Percentiles rank a stretch among this genome's conserved stretches.
Evolutionary conservation across 345 rosid species (phyloP).

Genomic region (Toxicodendron radicans): DNA sequence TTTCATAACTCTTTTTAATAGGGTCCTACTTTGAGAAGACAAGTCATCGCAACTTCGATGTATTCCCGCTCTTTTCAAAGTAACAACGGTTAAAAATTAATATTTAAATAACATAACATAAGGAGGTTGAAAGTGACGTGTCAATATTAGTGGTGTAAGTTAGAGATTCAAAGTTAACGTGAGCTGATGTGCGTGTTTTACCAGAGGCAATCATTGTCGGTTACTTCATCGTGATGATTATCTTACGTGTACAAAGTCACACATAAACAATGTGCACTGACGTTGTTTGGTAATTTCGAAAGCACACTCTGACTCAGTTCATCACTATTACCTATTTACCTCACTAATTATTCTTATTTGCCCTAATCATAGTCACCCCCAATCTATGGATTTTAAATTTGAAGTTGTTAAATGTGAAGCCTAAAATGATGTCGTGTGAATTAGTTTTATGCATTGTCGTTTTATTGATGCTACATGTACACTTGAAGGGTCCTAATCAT

Average conservation of each 20-base stretch:
- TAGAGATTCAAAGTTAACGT: conserved; percentile 15
- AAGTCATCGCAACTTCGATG: conserved; percentile 17
- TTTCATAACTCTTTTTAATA: neutral
- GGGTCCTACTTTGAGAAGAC: conserved; percentile 32
- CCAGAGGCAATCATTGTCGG: conserved; percentile 12
- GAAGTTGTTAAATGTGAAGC: too few species aligned
- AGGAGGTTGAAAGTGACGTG: conserved; percentile 12
- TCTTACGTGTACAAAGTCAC: neutral
- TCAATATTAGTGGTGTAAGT: neutral
- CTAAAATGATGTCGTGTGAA: too few species aligned
- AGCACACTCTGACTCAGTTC: too few species aligned
- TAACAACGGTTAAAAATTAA: neutral
- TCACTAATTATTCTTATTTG: too few species aligned
- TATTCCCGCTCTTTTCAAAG: conserved; percentile 24
- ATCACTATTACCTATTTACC: too few species aligned
- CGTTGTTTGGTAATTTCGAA: neutral
- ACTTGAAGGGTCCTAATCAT: too few species aligned
- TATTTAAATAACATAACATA: neutral
- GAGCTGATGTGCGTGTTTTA: neutral
- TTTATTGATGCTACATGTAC: too few species aligned
- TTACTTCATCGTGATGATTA: neutral
- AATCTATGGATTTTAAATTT: too few species aligned
- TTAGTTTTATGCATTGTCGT: too few species aligned
- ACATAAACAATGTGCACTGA: neutral
- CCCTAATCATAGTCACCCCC: too few species aligned